These are phyloP conservation scores for Crucibulum parvulum DNA, from an alignment of 1,284 basidiomycete genomes.

Conservation along the genomic window DNA sequence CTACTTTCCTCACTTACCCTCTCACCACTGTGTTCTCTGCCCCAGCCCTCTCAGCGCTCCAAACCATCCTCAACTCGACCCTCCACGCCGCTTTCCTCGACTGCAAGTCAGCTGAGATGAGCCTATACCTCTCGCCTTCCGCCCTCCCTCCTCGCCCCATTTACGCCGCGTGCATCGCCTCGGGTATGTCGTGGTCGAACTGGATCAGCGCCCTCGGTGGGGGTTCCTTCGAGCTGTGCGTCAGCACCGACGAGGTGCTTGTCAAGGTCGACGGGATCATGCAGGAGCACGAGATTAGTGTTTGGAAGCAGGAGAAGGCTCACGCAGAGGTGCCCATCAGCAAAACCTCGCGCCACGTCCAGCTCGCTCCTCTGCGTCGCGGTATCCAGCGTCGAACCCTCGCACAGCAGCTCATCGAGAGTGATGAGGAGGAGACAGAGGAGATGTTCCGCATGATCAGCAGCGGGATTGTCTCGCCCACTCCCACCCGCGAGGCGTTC, in stretches of 20 bases:
- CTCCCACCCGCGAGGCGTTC: conserved; percentile 64
- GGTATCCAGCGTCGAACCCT: conserved; percentile 44
- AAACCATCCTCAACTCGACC: conserved; percentile 68
- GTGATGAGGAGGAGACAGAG: conserved; percentile 60
- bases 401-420: conserved; percentile 68
- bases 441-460: conserved; percentile 74
- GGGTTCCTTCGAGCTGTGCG: conserved; percentile 70
- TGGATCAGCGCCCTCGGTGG: conserved; percentile 72
- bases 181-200: conserved; percentile 70
- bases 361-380: conserved; percentile 17
- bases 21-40: conserved; percentile 59
- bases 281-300: background rate
- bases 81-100: conserved; percentile 60
- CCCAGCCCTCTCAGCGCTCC: conserved; percentile 61
- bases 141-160: conserved; percentile 68
- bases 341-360: conserved; percentile 21
- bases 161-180: conserved; percentile 65
- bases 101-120: conserved; percentile 56
- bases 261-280: conserved; percentile 47
- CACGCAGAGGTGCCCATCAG: conserved; percentile 25
- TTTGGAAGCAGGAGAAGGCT: conserved; percentile 3
- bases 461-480: conserved; percentile 67
- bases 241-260: conserved; percentile 68
- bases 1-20: conserved; percentile 71
- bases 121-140: conserved; percentile 62